phyloP scores from a whole-genome alignment of 1,284 basidiomycete genomes.

The Mycena citricolor region DNA sequence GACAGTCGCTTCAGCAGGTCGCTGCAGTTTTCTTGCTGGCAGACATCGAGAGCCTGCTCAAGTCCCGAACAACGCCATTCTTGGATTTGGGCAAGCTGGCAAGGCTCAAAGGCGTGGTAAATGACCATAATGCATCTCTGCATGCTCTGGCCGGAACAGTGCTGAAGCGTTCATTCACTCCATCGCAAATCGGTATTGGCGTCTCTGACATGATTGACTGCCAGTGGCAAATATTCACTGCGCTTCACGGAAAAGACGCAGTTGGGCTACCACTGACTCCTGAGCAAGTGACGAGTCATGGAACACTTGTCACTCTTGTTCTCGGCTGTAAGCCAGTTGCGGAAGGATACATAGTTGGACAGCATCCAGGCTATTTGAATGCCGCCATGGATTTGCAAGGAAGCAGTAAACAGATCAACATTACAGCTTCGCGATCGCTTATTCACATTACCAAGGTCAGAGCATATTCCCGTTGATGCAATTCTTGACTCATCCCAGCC shows the following conservation, averaged over 20 bases:
- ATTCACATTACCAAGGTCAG: conserved; percentile 13
- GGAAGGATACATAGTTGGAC: conserved; percentile 7
- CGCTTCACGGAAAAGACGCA: conserved; percentile 1
- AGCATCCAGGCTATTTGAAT: conserved; percentile 5
- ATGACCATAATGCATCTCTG: conserved; percentile 5
- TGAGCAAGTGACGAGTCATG: conserved; percentile 1
- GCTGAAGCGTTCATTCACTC: neutral
- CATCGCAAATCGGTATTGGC: neutral
- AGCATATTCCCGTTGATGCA: neutral
- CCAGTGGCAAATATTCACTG: conserved; percentile 12
- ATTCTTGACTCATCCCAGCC: neutral
- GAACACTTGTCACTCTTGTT: conserved; percentile 12
- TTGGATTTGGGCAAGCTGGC: conserved; percentile 12
- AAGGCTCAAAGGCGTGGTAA: conserved; percentile 9
- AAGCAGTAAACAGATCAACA: conserved; percentile 10
- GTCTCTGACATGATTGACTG: conserved; percentile 10
- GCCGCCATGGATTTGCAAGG: conserved; percentile 5
- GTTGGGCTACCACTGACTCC: conserved; percentile 9
- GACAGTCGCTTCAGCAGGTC: neutral
- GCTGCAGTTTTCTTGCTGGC: neutral
- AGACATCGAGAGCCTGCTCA: neutral
- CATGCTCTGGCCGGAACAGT: conserved; percentile 10
- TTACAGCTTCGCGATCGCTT: conserved; percentile 10
- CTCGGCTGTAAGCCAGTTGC: conserved; percentile 15
- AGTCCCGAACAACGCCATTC: neutral